Conservation (phyloP, 169 alveolate species). For the Perkinsus olseni region DNA sequence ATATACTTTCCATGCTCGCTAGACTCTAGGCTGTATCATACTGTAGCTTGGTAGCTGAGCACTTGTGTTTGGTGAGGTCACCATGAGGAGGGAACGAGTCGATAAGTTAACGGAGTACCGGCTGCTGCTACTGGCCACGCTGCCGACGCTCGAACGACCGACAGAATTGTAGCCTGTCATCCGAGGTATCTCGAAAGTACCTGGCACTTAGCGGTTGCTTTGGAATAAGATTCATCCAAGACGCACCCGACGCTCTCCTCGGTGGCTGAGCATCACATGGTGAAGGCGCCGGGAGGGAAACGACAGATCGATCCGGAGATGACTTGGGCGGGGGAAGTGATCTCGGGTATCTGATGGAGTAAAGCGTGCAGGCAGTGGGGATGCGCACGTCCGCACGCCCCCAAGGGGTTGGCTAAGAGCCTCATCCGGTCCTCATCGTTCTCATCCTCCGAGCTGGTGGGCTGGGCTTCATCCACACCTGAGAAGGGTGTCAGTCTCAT, state of each 20-base stretch:
- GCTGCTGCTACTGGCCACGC: background rate
- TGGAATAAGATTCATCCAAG: too few relatives aligned
- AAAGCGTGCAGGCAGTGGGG: background rate
- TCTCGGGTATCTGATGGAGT: background rate
- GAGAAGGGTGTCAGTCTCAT: too few relatives aligned
- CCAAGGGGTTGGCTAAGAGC: background rate
- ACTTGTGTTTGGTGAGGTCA: background rate
- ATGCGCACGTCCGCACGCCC: background rate
- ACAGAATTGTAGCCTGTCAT: background rate
- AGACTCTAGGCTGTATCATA: background rate
- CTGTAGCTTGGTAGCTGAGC: background rate
- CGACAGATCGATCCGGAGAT: background rate
- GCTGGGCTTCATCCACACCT: too few relatives aligned
- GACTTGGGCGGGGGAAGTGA: background rate
- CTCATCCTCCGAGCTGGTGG: too few relatives aligned
- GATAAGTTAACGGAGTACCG: background rate
- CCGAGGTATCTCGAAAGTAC: background rate
- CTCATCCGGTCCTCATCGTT: too few relatives aligned
- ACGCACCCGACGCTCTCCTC: background rate
- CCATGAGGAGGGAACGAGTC: background rate
- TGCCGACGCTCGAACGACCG: background rate
- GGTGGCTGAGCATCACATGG: background rate
- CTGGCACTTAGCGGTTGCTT: too few relatives aligned
- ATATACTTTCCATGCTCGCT: background rate
- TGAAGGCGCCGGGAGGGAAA: background rate